Conservation (phyloP, 805 yeast species). For the Allodekkera sacchari region DNA sequence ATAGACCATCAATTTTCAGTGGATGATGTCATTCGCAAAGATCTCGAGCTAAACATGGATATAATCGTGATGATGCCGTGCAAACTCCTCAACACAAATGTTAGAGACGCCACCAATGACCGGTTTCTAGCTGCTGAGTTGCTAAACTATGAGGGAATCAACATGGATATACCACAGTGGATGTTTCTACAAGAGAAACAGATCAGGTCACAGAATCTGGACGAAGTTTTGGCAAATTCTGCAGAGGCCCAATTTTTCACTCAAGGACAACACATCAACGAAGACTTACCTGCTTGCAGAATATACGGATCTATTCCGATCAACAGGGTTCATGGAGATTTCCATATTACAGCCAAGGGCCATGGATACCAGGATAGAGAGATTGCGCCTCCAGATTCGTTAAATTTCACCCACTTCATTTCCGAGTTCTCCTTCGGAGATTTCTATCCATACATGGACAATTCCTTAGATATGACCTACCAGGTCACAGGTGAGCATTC, state of each 20-base stretch:
- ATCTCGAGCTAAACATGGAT: conserved; percentile 68
- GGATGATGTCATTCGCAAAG: conserved; percentile 48
- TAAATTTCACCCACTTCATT: conserved; percentile 79
- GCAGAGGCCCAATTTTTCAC: conserved; percentile 54
- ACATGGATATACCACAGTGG: conserved; percentile 45
- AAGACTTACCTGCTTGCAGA: conserved; percentile 75
- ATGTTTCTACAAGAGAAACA: conserved; percentile 35
- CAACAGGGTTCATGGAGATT: conserved; percentile 76
- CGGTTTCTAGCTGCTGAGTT: conserved; percentile 69
- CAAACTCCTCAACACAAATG: conserved; percentile 62
- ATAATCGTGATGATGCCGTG: conserved; percentile 82
- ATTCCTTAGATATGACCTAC: conserved; percentile 79
- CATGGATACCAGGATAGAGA: conserved; percentile 42
- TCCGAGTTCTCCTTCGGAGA: conserved; percentile 87
- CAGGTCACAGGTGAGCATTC: conserved; percentile 41
- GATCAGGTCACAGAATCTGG: conserved; percentile 53
- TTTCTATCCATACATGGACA: conserved; percentile 75
- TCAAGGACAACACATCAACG: conserved; percentile 33
- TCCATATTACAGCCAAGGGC: conserved; percentile 77
- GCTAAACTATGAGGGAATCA: conserved; percentile 59
- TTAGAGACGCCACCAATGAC: conserved; percentile 71
- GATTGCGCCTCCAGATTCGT: conserved; percentile 36
- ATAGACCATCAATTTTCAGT: conserved; percentile 73
- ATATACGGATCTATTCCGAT: conserved; percentile 78
- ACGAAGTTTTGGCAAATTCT: conserved; percentile 57